Evolutionary conservation across 371 early-diverging fungal genomes (phyloP), one percentile per base, ranked within the genome.

Genomic region (Mucor circinelloides): DNA sequence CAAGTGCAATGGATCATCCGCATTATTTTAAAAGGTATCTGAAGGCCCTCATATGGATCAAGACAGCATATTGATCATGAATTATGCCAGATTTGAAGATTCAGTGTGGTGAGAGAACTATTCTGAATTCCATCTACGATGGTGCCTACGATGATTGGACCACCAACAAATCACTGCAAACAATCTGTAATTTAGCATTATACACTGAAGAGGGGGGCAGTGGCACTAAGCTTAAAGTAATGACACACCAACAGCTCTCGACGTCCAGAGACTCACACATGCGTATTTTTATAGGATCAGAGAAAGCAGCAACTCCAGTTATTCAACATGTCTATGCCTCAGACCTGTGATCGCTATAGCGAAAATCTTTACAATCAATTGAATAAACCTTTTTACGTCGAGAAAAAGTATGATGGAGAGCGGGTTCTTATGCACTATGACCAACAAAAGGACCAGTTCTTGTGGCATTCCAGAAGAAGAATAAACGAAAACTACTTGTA

Each of bases 361-460:
- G 50, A 48, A 23, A 52, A 62, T 25, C 5, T 8, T 7, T 50
- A 50, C 50, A 23, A 21, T 25, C 50, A 50, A 21, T 8, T 66
- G 5, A 19, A 10, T 6, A 66, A 66, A 28, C 66, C 66, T 15
- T 93, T 91, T 73, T 92, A 89, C 82, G 88, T 92, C 28, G 90
- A 94, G 72, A 87, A 90, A 50, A 94, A 94, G 67, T 71, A 91
- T 2, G 94, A 94, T 66, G 94, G 94, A 1, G 93, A 93, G 64
- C 81, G 94, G 36, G 82, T 91, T 4, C 89, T 90, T 61, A 74
- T 92, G 73, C 93, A 94, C 64, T 82, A 85, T 75, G 79, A 85
- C 78, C 46, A 71, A 72, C 60, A 50, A 0, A 44, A 57, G 6
- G 77, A 79, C 2, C 71, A 73, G 38, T 89, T 85, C 64, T 69